phyloP scores from a whole-genome alignment of 192 early-diverging fungal genomes.

The Dissophora globulifera region DNA sequence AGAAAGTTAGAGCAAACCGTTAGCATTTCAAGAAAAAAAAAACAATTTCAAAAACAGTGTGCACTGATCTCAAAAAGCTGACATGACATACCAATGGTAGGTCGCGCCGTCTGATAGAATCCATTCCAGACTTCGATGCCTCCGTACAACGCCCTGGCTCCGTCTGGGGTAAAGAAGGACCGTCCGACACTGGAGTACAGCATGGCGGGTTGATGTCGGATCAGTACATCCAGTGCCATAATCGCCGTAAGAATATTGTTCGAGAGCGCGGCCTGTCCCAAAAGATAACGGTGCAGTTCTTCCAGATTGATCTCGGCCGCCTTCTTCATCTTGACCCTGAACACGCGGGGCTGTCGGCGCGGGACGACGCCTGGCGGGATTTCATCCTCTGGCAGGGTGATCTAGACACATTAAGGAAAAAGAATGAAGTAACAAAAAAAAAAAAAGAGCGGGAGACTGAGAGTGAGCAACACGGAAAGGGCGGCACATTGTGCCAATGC shows the following conservation, averaged over 20 bases:
- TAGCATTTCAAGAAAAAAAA: too few species aligned
- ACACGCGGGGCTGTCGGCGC: conserved; percentile 55
- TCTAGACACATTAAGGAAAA: not conserved
- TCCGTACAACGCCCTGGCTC: conserved; percentile 59
- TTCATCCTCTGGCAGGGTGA: conserved; percentile 1
- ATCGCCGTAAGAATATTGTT: conserved; percentile 64
- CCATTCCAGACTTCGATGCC: conserved; percentile 92
- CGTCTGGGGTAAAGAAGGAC: conserved; percentile 87
- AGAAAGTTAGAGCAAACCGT: too few species aligned
- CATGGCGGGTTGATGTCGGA: conserved; percentile 82
- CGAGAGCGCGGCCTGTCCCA: conserved; percentile 53
- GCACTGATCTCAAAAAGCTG: not conserved
- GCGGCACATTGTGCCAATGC: too few species aligned
- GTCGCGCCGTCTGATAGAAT: conserved; percentile 86
- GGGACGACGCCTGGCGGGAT: not conserved
- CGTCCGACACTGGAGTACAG: conserved; percentile 83
- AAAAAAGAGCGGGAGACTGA: too few species aligned
- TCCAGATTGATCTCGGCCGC: conserved; percentile 74
- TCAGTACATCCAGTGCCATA: conserved; percentile 79
- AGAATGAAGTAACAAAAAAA: too few species aligned
- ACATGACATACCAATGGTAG: conserved; percentile 63
- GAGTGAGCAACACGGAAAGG: too few species aligned
- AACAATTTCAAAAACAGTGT: too few species aligned
- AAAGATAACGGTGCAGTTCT: conserved; percentile 65
- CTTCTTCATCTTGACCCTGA: conserved; percentile 73